Evolutionary conservation across 192 early-diverging fungal genomes (phyloP), one percentile per base, ranked within the genome.

Genomic region (Gaertneriomyces semiglobifer): DNA sequence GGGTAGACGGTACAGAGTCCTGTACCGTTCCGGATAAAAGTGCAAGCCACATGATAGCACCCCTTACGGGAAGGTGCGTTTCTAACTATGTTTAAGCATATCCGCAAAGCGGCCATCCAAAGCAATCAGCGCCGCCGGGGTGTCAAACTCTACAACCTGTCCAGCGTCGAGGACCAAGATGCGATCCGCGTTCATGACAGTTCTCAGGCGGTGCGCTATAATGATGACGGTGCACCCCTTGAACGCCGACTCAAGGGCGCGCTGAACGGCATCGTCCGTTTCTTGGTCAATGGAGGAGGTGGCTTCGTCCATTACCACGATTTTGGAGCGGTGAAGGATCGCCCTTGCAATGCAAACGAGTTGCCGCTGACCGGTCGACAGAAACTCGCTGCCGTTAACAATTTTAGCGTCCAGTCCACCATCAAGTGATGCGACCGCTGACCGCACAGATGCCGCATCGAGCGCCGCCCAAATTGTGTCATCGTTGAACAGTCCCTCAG

Each of bases 161-260:
- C 92, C 92, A n/a, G 75, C 73, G 52, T 92, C 91, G 12, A 95
- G 66, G 0, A 95, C 91, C 44, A 93, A 57, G 33, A 95, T 86
- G 10, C 81, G 74, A 65, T 90, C 88, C 58, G 66, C 73, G 66
- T 82, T 77, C 76, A 45, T 65, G 44, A 53, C 57, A 52, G 53
- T 64, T 65, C 53, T 71, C 65, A 63, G 2, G 25, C 90, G 77
- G 55, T 88, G 88, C 1, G 89, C 89, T 70, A 92, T 88, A 9
- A 85, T 86, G 41, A 92, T 64, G 16, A 90, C 79, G 5, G 90
- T 92, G 5, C 80, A 14, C 71, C 67, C 19, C 69, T 75, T 65
- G 88, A 91, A 62, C 56, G 88, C 87, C 58, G 73, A 73, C 44
- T 82, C 77, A 12, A 70, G 44, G 87, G 86, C 53, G 88, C 89